Conservation (phyloP, 2,329 filamentous ascomycete species). For the Fusarium sororula region DNA sequence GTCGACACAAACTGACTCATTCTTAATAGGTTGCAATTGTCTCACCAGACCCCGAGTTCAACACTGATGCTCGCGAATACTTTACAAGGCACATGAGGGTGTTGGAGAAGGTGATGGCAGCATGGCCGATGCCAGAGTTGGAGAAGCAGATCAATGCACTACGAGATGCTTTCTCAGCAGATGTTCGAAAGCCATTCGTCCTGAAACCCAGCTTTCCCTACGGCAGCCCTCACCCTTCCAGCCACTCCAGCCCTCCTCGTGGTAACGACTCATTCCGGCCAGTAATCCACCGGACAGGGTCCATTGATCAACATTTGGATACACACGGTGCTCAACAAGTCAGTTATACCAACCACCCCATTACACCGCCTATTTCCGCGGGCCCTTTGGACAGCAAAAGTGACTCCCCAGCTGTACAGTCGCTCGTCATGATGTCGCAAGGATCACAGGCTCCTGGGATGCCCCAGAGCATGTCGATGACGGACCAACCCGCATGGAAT, state of each 20-base stretch:
- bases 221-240: slow-evolving; percentile 76
- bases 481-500: slow-evolving; percentile 79
- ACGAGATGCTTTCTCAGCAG: slow-evolving; percentile 89
- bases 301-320: slow-evolving; percentile 65
- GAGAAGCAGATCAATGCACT: slow-evolving; percentile 90
- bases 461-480: slow-evolving; percentile 64
- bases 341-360: slow-evolving; percentile 75
- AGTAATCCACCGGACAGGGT: slow-evolving; percentile 55
- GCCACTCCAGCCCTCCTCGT: slow-evolving; percentile 70
- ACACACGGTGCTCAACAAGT: slow-evolving; percentile 65
- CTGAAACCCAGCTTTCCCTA: slow-evolving; percentile 89
- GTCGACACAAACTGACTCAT: slow-evolving; percentile 1
- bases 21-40: slow-evolving; percentile 81
- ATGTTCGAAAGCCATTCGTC: slow-evolving; percentile 85
- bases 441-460: slow-evolving; percentile 63
- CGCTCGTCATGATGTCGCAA: slow-evolving; percentile 76
- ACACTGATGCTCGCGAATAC: slow-evolving; percentile 84
- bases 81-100: slow-evolving; percentile 96
- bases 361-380: slow-evolving; percentile 82
- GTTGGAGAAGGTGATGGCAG: slow-evolving; percentile 82
- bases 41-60: slow-evolving; percentile 89
- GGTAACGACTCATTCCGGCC: slow-evolving; percentile 61
- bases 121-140: slow-evolving; percentile 90
- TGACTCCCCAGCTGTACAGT: slow-evolving; percentile 78
- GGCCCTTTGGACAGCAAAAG: slow-evolving; percentile 77